Conservation (phyloP, 139 green algal species). For the Haematococcus lacustris region DNA sequence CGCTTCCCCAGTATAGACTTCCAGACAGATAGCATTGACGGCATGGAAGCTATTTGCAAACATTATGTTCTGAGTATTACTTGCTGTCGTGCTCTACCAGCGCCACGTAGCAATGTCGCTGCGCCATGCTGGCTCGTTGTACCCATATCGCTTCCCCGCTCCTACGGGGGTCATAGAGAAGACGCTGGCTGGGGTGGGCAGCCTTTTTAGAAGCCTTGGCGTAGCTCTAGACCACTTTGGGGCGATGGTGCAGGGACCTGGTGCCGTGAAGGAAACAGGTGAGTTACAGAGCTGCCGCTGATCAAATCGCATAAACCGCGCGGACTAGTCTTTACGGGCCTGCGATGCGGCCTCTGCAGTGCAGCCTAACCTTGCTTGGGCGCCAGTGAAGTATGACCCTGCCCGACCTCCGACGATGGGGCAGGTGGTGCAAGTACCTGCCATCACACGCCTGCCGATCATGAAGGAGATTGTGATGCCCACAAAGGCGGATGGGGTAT, state of each 20-base stretch:
- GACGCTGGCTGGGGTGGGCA: slow-evolving; percentile 28
- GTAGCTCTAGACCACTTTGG: slow-evolving; percentile 37
- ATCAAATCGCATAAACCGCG: not conserved
- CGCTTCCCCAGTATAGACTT: no score
- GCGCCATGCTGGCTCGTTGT: slow-evolving; percentile 9
- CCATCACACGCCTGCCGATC: not conserved
- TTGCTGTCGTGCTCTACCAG: no score
- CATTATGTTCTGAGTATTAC: no score
- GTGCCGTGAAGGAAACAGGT: slow-evolving; percentile 24
- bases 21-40: no score
- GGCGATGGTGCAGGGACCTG: slow-evolving; percentile 28
- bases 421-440: slow-evolving; percentile 5
- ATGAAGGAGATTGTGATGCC: slow-evolving; percentile 39
- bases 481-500: slow-evolving; percentile 47
- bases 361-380: slow-evolving; percentile 44
- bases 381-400: slow-evolving; percentile 25
- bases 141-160: slow-evolving; percentile 23
- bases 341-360: slow-evolving; percentile 32
- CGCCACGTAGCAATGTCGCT: no score
- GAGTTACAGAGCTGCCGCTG: not conserved
- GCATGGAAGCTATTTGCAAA: no score
- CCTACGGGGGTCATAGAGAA: slow-evolving; percentile 22
- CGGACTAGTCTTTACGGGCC: no score
- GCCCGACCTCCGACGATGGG: slow-evolving; percentile 10
- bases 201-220: slow-evolving; percentile 24